Evolutionary conservation across 768 basidiomycete genomes (phyloP), one percentile per base, ranked within the genome.

Genomic region (Naematelia encephala): DNA sequence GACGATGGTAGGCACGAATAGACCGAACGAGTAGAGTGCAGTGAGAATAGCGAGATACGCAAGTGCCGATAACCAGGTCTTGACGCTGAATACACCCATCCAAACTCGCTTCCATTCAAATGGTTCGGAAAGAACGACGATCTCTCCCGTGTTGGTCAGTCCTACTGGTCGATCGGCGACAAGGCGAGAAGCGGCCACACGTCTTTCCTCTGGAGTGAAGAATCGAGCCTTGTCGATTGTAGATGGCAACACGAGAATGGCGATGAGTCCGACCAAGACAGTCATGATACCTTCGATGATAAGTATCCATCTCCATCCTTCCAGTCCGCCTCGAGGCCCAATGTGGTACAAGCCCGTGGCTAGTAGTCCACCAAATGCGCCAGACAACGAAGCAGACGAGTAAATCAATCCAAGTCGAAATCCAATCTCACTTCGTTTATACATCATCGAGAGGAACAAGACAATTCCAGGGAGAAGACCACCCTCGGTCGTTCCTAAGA

Each of bases 241-340:
- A 5, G 58, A 51, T 16, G 69, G 69, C 3, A 70, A 58, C 55
- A 70, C 56, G 26, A 70, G 8, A 34, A 58, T 56, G 28, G 67
- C 61, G 30, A 65, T 12, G 25, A 62, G 23, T 8, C 66, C 66
- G 51, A 70, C 57, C 19, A 57, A 10, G 47, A 60, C 64, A 23
- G 69, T 68, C 46, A 63, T 26, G 51, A 67, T 49, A 27, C n/a
- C n/a, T n/a, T n/a, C n/a, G n/a, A n/a, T n/a, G n/a, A n/a, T n/a
- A n/a, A n/a, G n/a, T n/a, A 71, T 65, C 69, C 69, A 71, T 39
- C 67, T 30, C 69, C 69, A 71, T 27, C 69, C 69, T 13, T 29
- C 51, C 27, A 51, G 59, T 21, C 59, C 59, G 21, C 59, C 59
- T 11, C 8, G 23, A 43, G 51, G 42, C 1, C 62, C 66, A 13